Percentiles rank a stretch among this genome's conserved stretches.
Conservation (phyloP, 1,139 yeast genomes). For the Ogataea hybrid region DNA sequence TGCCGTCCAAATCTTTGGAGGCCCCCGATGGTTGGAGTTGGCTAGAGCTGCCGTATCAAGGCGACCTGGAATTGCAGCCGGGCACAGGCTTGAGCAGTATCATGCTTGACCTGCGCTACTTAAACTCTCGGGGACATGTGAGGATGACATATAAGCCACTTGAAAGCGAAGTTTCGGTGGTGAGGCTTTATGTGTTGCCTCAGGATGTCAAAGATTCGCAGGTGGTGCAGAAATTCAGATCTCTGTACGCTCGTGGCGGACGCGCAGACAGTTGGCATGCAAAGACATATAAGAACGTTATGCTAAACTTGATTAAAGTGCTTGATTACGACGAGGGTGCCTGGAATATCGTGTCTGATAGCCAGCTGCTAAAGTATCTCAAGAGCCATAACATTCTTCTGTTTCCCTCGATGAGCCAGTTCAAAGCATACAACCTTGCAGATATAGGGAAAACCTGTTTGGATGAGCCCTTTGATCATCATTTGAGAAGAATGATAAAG, state of each 20-base stretch:
- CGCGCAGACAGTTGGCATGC: conserved; percentile 32
- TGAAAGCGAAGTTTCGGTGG: conserved; percentile 21
- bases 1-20: conserved; percentile 30
- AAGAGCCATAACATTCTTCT: conserved; percentile 14
- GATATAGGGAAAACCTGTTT: conserved; percentile 7
- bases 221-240: conserved; percentile 37
- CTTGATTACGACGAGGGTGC: conserved; percentile 40
- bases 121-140: conserved; percentile 39
- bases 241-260: conserved; percentile 28
- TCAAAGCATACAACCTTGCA: background rate
- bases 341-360: conserved; percentile 25
- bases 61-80: conserved; percentile 15
- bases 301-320: conserved; percentile 36
- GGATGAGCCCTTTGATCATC: conserved; percentile 28
- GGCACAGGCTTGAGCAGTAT: conserved; percentile 15
- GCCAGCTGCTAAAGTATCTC: conserved; percentile 12
- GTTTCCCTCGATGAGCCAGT: conserved; percentile 10
- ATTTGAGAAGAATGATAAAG: conserved; percentile 36
- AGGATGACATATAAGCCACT: conserved; percentile 44
- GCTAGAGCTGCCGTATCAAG: conserved; percentile 40
- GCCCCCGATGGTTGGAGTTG: conserved; percentile 52
- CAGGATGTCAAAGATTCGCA: conserved; percentile 41
- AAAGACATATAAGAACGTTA: conserved; percentile 31
- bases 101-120: conserved; percentile 39
- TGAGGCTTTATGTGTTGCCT: conserved; percentile 52